phyloP scores from a whole-genome alignment of 192 early-diverging fungal genomes.

The Podila clonocystis region DNA sequence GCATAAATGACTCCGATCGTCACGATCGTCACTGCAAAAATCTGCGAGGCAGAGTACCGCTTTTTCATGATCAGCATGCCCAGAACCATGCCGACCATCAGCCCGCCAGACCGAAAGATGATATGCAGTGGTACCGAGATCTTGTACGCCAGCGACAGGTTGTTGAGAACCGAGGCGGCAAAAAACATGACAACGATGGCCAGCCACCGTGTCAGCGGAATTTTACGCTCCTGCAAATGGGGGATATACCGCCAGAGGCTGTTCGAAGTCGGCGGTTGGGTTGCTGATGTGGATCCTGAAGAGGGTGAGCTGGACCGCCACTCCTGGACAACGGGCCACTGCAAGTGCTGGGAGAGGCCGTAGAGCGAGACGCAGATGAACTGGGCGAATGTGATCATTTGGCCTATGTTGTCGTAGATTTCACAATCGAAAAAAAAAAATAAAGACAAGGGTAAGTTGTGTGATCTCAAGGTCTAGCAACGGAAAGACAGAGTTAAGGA shows the following conservation, averaged over 20 bases:
- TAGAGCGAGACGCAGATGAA: slow-evolving; percentile 82
- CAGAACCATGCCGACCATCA: slow-evolving; percentile 86
- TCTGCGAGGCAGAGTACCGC: slow-evolving; percentile 63
- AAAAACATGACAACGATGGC: slow-evolving; percentile 84
- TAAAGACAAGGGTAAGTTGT: not conserved
- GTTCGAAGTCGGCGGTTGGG: not conserved
- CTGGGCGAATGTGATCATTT: slow-evolving; percentile 87
- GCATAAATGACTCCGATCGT: slow-evolving; percentile 80
- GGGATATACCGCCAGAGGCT: slow-evolving; percentile 55
- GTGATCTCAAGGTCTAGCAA: slow-evolving; percentile 54
- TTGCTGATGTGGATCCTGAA: slow-evolving; percentile 2
- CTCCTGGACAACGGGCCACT: slow-evolving; percentile 53
- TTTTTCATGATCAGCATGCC: slow-evolving; percentile 73
- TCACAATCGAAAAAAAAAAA: too few relatives aligned
- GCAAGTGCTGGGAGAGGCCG: slow-evolving; percentile 68
- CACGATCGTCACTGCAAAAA: slow-evolving; percentile 77
- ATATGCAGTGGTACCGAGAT: slow-evolving; percentile 93
- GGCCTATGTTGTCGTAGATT: slow-evolving; percentile 49
- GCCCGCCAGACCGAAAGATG: slow-evolving; percentile 85
- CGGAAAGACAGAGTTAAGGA: slow-evolving; percentile 63
- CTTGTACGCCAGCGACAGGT: slow-evolving; percentile 79
- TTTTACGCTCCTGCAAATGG: slow-evolving; percentile 60
- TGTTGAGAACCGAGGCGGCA: slow-evolving; percentile 82
- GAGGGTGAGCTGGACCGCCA: slow-evolving; percentile 12
- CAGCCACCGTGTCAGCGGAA: slow-evolving; percentile 80